Conservation (phyloP, 2,329 filamentous ascomycete species). For the Talaromyces sp. region DNA sequence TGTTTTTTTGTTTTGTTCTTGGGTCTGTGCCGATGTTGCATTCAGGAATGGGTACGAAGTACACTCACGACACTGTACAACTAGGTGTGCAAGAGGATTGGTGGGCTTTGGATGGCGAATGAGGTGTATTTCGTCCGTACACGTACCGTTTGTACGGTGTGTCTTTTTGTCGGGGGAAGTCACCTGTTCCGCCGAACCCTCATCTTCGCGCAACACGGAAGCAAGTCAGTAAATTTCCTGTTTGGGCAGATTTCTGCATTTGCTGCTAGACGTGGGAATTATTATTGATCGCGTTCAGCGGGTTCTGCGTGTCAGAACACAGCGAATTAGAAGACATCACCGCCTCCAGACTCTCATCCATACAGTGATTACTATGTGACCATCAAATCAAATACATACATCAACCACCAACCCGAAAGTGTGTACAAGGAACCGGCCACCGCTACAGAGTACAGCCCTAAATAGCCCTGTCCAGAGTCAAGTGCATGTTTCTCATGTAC, state of each 20-base stretch:
- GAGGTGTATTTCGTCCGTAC: not conserved
- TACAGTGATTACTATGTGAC: not conserved
- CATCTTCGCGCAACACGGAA: not conserved
- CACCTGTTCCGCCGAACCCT: conserved; percentile 4
- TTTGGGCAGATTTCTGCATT: not conserved
- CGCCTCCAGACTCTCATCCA: not conserved
- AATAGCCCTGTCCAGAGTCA: not conserved
- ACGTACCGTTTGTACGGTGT: not conserved
- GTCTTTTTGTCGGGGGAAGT: not conserved
- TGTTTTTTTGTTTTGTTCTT: not conserved
- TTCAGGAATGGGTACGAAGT: not conserved
- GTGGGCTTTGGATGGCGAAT: not conserved
- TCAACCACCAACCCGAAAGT: not conserved
- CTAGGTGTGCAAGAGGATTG: not conserved
- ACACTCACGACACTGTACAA: no score
- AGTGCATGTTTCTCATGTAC: not conserved
- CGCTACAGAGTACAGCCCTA: not conserved
- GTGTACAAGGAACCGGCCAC: not conserved
- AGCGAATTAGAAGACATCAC: not conserved
- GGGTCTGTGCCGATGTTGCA: not conserved
- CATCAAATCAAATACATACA: not conserved
- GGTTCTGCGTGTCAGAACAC: not conserved
- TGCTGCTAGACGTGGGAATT: not conserved
- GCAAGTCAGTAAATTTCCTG: not conserved
- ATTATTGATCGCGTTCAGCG: not conserved